Percentiles rank a stretch among this genome's conserved stretches.
Conservation (phyloP, 257 asterid species). For the Solanum infundibuliforme region DNA sequence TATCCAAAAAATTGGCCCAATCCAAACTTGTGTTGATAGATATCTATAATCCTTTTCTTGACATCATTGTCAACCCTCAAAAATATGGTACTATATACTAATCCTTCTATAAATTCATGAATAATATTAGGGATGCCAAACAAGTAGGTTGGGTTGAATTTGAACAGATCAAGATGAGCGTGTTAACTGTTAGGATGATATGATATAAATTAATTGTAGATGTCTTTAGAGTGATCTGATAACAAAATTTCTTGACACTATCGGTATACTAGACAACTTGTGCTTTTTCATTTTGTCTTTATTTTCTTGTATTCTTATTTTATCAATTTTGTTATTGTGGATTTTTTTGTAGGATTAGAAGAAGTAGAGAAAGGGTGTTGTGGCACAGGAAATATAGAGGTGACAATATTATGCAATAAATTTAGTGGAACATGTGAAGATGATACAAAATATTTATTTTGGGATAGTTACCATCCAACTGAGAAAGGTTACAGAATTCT, state of each 20-base stretch:
- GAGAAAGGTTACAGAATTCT: slow-evolving; percentile 24
- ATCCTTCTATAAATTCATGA: background rate
- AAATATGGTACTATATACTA: slow-evolving; percentile 15
- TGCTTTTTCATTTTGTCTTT: background rate
- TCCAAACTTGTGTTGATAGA: slow-evolving; percentile 19
- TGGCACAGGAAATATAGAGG: slow-evolving; percentile 26
- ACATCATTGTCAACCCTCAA: slow-evolving; percentile 23
- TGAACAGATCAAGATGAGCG: background rate
- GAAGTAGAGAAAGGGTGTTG: slow-evolving; percentile 31
- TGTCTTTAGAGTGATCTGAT: background rate
- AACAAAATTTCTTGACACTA: no score
- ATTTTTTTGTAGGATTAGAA: slow-evolving; percentile 17
- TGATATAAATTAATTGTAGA: background rate
- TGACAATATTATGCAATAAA: slow-evolving; percentile 13
- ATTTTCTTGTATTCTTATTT: background rate
- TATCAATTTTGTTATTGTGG: background rate
- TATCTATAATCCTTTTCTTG: slow-evolving; percentile 17
- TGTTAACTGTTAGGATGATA: background rate
- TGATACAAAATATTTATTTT: slow-evolving; percentile 15
- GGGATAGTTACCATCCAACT: slow-evolving; percentile 40
- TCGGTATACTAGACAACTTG: background rate
- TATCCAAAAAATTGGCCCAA: slow-evolving; percentile 7
- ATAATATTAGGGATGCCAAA: background rate
- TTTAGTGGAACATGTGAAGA: slow-evolving; percentile 15
- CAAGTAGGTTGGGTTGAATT: background rate